Conservation (phyloP, 768 basidiomycete species). For the Boletus eberwhitei region DNA sequence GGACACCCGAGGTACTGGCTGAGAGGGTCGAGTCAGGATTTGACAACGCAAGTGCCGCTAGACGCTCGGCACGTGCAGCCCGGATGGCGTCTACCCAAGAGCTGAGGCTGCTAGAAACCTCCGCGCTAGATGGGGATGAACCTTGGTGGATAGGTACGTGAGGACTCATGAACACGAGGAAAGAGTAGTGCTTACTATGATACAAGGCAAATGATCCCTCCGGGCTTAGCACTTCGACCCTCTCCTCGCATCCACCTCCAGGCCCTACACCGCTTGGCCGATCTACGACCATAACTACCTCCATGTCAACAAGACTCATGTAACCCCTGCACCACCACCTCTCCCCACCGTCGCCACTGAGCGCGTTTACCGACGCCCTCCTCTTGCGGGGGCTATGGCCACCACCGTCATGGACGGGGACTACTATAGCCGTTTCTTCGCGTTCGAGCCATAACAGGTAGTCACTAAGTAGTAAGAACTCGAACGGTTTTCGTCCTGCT, state of each 20-base stretch:
- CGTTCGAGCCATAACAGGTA: conserved; percentile 72
- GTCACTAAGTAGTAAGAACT: conserved; percentile 83
- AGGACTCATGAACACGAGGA: neutral
- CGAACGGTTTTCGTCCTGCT: conserved; percentile 39
- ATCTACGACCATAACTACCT: conserved; percentile 55
- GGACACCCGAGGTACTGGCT: conserved; percentile 70
- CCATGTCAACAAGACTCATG: conserved; percentile 67
- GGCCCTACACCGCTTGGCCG: conserved; percentile 18
- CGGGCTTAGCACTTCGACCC: conserved; percentile 74
- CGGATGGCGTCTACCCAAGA: conserved; percentile 70
- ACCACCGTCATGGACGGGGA: conserved; percentile 18
- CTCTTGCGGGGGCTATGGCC: conserved; percentile 17
- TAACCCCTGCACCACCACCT: conserved; percentile 72
- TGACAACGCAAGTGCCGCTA: conserved; percentile 66
- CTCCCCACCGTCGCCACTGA: conserved; percentile 48
- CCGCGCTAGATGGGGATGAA: neutral
- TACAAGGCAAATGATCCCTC: conserved; percentile 74
- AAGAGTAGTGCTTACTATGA: conserved; percentile 44
- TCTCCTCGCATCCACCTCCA: conserved; percentile 41
- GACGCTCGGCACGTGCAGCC: conserved; percentile 63
- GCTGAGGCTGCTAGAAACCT: conserved; percentile 31
- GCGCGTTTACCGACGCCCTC: conserved; percentile 16
- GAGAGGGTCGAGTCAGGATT: conserved; percentile 81
- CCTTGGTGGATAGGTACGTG: neutral
- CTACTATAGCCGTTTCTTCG: conserved; percentile 37